Conservation (phyloP, 169 alveolate species). For the Cryptosporidium muris region DNA sequence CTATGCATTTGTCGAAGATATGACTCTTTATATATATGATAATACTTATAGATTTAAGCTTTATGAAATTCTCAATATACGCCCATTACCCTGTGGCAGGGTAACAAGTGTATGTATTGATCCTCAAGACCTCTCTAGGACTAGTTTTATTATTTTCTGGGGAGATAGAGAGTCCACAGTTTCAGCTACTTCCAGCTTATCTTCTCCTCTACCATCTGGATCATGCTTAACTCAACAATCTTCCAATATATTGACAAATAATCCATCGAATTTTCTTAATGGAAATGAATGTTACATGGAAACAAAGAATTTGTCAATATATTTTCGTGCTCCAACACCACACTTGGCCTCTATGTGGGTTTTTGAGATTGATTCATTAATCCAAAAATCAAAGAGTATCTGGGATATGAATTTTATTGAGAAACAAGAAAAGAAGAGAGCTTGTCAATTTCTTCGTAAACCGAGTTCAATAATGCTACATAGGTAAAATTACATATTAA, state of each 20-base stretch:
- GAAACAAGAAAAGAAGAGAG: conserved; percentile 25
- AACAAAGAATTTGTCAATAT: conserved; percentile 40
- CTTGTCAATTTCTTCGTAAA: conserved; percentile 21
- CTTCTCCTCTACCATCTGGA: conserved; percentile 26
- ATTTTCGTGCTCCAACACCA: conserved; percentile 48
- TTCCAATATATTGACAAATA: neutral
- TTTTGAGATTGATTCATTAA: conserved; percentile 33
- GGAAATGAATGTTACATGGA: conserved; percentile 2
- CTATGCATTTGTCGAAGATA: conserved; percentile 30
- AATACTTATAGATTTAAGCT: conserved; percentile 17
- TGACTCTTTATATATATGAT: conserved; percentile 29
- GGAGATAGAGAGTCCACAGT: conserved; percentile 51
- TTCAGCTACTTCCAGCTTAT: neutral
- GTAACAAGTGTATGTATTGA: conserved; percentile 55
- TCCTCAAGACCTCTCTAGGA: conserved; percentile 58
- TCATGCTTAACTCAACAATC: neutral
- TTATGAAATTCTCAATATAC: conserved; percentile 23
- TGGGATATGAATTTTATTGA: conserved; percentile 51
- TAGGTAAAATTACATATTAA: neutral
- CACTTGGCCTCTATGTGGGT: conserved; percentile 49
- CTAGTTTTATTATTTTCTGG: conserved; percentile 64
- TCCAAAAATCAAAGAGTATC: conserved; percentile 31
- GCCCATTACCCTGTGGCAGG: conserved; percentile 37
- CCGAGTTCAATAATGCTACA: neutral
- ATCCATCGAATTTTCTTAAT: neutral